phyloP scores from a whole-genome alignment of 148 eudicot species.

The Rheum nobile region DNA sequence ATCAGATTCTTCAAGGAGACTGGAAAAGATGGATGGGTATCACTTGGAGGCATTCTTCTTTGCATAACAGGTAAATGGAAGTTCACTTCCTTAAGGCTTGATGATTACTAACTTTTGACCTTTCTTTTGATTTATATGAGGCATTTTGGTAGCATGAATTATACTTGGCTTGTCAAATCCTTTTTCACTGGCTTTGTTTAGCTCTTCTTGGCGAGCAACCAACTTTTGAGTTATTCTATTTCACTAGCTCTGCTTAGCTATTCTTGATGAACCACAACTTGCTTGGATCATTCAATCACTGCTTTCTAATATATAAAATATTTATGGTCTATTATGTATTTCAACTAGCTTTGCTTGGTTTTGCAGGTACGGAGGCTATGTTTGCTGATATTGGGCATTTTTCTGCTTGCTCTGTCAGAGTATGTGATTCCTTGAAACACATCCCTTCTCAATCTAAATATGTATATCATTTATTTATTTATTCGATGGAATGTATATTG shows the following conservation, averaged over 20 bases:
- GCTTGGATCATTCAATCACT: neutral
- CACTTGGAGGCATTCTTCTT: constrained; percentile 92
- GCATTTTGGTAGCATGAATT: neutral
- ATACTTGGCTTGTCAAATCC: neutral
- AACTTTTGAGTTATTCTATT: neutral
- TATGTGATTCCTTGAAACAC: constrained; percentile 20
- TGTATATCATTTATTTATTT: neutral
- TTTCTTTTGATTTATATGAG: neutral
- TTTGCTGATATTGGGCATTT: constrained; percentile 99
- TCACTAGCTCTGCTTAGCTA: neutral
- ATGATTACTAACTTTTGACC: neutral
- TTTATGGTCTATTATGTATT: neutral
- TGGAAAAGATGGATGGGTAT: constrained; percentile 84
- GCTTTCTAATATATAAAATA: neutral
- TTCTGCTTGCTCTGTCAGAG: constrained; percentile 61
- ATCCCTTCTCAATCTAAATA: neutral
- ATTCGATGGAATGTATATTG: neutral
- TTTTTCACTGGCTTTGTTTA: neutral
- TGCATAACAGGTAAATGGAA: constrained; percentile 60
- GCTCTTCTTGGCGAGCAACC: neutral
- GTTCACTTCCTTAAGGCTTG: neutral
- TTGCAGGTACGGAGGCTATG: constrained; percentile 96
- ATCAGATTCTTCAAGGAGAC: constrained; percentile 58
- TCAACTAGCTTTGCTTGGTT: neutral
- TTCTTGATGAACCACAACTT: neutral